Percentiles rank a stretch among this genome's conserved stretches.
Conservation (phyloP, 2,329 filamentous ascomycete genomes). For the Zarea fungicola region DNA sequence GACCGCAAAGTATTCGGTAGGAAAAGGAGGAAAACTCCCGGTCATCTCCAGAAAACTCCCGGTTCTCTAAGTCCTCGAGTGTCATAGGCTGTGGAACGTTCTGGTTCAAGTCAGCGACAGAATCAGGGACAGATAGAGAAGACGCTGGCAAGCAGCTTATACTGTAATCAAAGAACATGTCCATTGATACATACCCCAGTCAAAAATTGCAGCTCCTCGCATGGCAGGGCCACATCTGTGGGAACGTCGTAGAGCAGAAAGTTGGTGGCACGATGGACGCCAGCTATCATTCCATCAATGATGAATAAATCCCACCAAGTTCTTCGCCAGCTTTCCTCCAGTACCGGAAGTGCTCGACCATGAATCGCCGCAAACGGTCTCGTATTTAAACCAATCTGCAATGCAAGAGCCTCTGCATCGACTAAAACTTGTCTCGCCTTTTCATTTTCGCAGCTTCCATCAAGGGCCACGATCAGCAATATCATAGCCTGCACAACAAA, state of each 20-base stretch:
- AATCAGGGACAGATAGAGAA: slow-evolving; percentile 7
- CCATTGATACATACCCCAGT: slow-evolving; percentile 42
- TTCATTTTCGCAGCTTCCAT: slow-evolving; percentile 68
- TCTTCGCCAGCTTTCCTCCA: slow-evolving; percentile 79
- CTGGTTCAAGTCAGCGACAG: slow-evolving; percentile 29
- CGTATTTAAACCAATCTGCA: slow-evolving; percentile 72
- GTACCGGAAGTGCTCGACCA: slow-evolving; percentile 57
- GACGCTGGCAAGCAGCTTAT: too few relatives aligned
- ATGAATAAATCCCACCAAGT: slow-evolving; percentile 88
- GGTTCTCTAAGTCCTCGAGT: slow-evolving; percentile 70
- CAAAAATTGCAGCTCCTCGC: slow-evolving; percentile 71
- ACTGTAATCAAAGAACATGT: background rate
- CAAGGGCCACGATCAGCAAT: slow-evolving; percentile 69
- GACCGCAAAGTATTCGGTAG: slow-evolving; percentile 75
- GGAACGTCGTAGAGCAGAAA: slow-evolving; percentile 64
- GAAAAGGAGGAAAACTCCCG: slow-evolving; percentile 76
- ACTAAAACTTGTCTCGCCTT: slow-evolving; percentile 62
- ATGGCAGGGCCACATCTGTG: slow-evolving; percentile 69
- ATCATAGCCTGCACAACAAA: slow-evolving; percentile 74
- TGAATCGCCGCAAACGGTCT: slow-evolving; percentile 60
- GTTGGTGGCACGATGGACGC: slow-evolving; percentile 67
- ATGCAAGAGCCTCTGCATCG: slow-evolving; percentile 63
- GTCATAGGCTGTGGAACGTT: slow-evolving; percentile 54
- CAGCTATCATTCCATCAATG: slow-evolving; percentile 80
- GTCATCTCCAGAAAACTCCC: slow-evolving; percentile 65